Evolutionary conservation across 352 stramenopile species (phyloP), one percentile per base, ranked within the genome.

Genomic region (Globisporangium carolinianum): DNA sequence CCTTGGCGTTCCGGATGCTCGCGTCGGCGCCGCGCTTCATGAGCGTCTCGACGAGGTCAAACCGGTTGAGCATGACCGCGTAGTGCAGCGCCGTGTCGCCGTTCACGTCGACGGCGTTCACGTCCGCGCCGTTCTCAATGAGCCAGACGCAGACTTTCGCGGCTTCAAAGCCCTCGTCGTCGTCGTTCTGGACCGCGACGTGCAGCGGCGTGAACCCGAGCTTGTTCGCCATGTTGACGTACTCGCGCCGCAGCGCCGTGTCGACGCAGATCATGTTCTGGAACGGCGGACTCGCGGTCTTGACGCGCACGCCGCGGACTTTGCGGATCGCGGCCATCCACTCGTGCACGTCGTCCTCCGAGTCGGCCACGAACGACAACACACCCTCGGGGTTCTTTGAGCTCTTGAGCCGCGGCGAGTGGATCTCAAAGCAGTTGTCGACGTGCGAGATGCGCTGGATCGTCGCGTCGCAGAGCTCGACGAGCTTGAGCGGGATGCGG

Each of bases 221-320:
- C 53, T 89, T 89, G 75, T 97, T 96, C 62, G 84, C 86, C 78
- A 92, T 84, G 66, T 90, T 90, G 32, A 96, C 74, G 53, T 94
- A 91, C 52, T 93, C 81, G 53, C 83, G 79, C 36, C 89, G 83
- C 48, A 90, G 65, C 18, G 64, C 66, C 41, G 71, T 84, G 67
- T 97, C 84, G 55, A 97, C 85, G 65, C 85, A 96, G 60, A 95
- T 95, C 86, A 95, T 95, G 56, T 92, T 91, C 62, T 91, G 82
- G 62, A 87, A 91, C 5, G 83, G 74, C 51, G 79, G 71, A 12
- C 64, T 76, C 7, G 79, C 75, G 38, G 83, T 95, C 35, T 73
- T 75, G 49, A 92, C 75, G 51, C 86, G 86, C 37, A 95, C 83
- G 6, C 84, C 79, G 9, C 78, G 76, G 12, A 97, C 84, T 63